Conservation (phyloP, 306 rosid genomes). For the Heteromeles arbutifolia region DNA sequence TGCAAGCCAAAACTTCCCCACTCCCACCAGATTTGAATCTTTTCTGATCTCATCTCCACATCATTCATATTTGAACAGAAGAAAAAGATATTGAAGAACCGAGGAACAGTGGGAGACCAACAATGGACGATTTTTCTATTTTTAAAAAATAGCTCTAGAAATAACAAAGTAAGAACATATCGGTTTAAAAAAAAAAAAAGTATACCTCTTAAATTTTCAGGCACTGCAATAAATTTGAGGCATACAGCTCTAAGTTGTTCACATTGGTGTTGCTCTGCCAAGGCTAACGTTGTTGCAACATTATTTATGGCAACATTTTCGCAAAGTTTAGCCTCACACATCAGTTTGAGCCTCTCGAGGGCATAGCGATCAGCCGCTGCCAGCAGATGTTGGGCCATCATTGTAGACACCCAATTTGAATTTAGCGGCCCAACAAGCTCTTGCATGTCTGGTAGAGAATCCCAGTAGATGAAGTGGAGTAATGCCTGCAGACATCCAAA, state of each 20-base stretch:
- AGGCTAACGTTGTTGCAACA: conserved; percentile 67
- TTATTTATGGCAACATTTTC: conserved; percentile 54
- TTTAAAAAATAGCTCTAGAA: background rate
- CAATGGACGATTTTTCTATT: background rate
- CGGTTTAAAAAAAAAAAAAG: background rate
- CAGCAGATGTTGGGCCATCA: conserved; percentile 63
- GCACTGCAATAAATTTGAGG: conserved; percentile 47
- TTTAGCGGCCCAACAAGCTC: conserved; percentile 37
- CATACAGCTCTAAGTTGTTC: conserved; percentile 52
- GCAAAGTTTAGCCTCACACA: conserved; percentile 58
- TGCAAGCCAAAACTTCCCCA: background rate
- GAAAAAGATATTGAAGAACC: background rate
- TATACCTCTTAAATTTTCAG: conserved; percentile 63
- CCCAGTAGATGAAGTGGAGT: conserved; percentile 69
- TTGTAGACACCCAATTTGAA: conserved; percentile 49
- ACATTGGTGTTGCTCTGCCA: conserved; percentile 78
- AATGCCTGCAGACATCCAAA: conserved; percentile 38
- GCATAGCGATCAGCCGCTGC: conserved; percentile 75
- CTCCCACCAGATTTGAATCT: background rate
- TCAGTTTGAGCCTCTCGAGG: conserved; percentile 57
- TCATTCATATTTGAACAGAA: background rate
- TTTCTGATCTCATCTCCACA: too few relatives aligned
- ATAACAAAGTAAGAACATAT: background rate
- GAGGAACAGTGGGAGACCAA: background rate
- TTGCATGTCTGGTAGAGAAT: conserved; percentile 48